Evolutionary conservation across 2,329 filamentous ascomycete genomes (phyloP).

Genomic region (Colletotrichum tabaci): DNA sequence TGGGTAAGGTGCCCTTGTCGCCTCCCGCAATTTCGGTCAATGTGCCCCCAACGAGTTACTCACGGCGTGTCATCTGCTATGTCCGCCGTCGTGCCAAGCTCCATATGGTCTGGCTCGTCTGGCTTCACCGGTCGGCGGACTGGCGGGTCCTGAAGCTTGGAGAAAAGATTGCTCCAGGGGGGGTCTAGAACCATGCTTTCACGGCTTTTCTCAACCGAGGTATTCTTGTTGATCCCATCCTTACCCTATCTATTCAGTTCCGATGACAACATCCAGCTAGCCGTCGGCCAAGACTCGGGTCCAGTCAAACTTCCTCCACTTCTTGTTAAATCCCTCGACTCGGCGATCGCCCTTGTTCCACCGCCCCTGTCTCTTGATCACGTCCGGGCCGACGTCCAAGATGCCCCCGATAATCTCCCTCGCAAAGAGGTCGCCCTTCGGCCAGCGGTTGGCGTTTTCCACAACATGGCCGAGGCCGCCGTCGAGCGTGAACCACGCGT

Average conservation of each 20-base stretch:
- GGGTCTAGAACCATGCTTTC: background rate
- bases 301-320: conserved; percentile 96
- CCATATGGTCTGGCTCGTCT: background rate
- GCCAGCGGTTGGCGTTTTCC: conserved; percentile 89
- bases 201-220: conserved; percentile 16
- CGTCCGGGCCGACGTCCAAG: conserved; percentile 84
- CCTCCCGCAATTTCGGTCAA: conserved; percentile 36
- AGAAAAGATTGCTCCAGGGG: background rate
- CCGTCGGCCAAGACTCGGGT: conserved; percentile 69
- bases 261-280: conserved; percentile 5
- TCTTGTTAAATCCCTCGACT: conserved; percentile 83
- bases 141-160: conserved; percentile 12
- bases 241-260: background rate
- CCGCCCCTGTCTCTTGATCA: conserved; percentile 90
- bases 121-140: conserved; percentile 2
- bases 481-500: conserved; percentile 95
- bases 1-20: conserved; percentile 27
- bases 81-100: background rate
- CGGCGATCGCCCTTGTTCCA: conserved; percentile 82
- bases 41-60: conserved; percentile 23
- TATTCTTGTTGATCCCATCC: background rate
- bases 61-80: conserved; percentile 1
- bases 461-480: conserved; percentile 94
- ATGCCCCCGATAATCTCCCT: conserved; percentile 94
- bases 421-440: conserved; percentile 91